Evolutionary conservation across 2,329 filamentous ascomycete genomes (phyloP).

Genomic region (Pyricularia sp.): DNA sequence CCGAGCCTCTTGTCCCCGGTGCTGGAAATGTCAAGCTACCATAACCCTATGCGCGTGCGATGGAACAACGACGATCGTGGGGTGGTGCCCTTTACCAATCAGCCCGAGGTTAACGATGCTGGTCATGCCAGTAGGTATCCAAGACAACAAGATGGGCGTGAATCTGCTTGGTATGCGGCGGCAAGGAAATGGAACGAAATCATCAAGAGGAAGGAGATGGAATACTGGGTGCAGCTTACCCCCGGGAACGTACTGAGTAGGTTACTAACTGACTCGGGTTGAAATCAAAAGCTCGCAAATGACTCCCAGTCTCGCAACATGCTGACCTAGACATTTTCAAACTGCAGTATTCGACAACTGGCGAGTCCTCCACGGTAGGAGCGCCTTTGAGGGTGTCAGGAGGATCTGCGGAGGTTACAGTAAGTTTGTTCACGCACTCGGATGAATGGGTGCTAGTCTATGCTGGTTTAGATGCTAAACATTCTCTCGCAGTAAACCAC

Average conservation of each 20-base stretch:
- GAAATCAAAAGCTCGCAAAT: not conserved
- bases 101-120: too few relatives aligned
- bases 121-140: too few relatives aligned
- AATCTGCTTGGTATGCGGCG: slow-evolving; percentile 78
- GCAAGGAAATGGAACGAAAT: slow-evolving; percentile 66
- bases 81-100: slow-evolving; percentile 44
- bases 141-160: too few relatives aligned
- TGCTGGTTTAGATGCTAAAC: slow-evolving; percentile 8
- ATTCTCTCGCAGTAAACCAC: slow-evolving; percentile 49
- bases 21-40: slow-evolving; percentile 44
- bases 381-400: slow-evolving; percentile 71
- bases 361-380: slow-evolving; percentile 82
- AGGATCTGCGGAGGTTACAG: slow-evolving; percentile 89
- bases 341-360: slow-evolving; percentile 87
- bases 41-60: slow-evolving; percentile 49
- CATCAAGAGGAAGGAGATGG: slow-evolving; percentile 51
- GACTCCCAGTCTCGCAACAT: not conserved
- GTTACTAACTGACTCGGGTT: not conserved
- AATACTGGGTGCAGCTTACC: slow-evolving; percentile 73
- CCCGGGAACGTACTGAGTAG: slow-evolving; percentile 69
- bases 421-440: slow-evolving; percentile 35
- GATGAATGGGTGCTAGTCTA: not conserved
- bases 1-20: slow-evolving; percentile 65
- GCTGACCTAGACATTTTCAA: not conserved
- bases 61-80: slow-evolving; percentile 94